Percentiles rank a stretch among this genome's conserved stretches.
These are phyloP conservation scores for Cordyceps cicadae DNA, from an alignment of 2,329 filamentous ascomycete species.

Conservation along the genomic window DNA sequence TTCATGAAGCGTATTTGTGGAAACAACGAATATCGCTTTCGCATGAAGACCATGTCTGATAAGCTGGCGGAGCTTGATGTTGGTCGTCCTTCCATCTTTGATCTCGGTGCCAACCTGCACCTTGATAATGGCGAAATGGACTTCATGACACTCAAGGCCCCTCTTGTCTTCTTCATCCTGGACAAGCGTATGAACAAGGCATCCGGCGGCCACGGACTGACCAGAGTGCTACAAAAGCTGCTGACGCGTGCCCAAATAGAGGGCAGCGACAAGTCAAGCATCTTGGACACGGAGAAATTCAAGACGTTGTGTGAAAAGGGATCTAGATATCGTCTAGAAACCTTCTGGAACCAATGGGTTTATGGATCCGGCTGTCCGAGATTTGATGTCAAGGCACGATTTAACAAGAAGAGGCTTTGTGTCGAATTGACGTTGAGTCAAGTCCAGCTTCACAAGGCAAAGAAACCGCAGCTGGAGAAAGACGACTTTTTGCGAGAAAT, in stretches of 20 bases:
- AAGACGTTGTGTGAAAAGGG: constrained; percentile 79
- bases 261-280: constrained; percentile 53
- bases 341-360: constrained; percentile 93
- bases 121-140: constrained; percentile 80
- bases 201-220: constrained; percentile 70
- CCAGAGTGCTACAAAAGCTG: constrained; percentile 76
- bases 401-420: constrained; percentile 96
- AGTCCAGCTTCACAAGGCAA: constrained; percentile 44
- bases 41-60: constrained; percentile 79
- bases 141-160: constrained; percentile 84
- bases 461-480: constrained; percentile 50
- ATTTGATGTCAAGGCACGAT: constrained; percentile 78
- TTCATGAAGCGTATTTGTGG: constrained; percentile 88
- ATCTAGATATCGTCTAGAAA: constrained; percentile 75
- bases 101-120: constrained; percentile 68
- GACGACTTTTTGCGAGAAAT: constrained; percentile 75
- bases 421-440: constrained; percentile 88
- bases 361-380: constrained; percentile 79
- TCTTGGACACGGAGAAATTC: constrained; percentile 69
- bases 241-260: constrained; percentile 74
- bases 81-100: constrained; percentile 71
- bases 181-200: constrained; percentile 86
- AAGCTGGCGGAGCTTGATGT: constrained; percentile 73
- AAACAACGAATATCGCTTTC: constrained; percentile 89
- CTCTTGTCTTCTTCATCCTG: constrained; percentile 85